Base-by-base conservation (phyloP, 2,329 filamentous ascomycete species). In the Aureobasidium namibiae region DNA sequence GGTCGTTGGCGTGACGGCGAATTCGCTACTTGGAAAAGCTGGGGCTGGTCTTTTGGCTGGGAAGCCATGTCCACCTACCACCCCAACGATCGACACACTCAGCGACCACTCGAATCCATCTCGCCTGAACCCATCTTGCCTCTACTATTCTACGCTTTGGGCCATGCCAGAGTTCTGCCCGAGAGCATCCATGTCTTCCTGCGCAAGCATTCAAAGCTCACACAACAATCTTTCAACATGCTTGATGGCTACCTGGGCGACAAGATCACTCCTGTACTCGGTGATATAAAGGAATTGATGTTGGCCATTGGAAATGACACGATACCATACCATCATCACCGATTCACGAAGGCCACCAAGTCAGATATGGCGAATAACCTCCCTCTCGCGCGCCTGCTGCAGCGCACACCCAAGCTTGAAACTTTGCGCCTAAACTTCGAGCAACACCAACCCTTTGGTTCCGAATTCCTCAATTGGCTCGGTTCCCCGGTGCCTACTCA, bases 11-110 rank as follows among this genome's bases (percentile, higher is more conserved):
- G 84, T 3, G 84, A 87, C 34, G 70, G 69, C 7, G 61, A 65
- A 14, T 49, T 56, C 6, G 66, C 63, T 0, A 59, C 64, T 1
- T 87, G 84, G 84, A 71, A 68, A 8, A 83, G 82, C 67, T 86
- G 84, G 63, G 82, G 83, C 8, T 60, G 59, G 59, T 56, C 59
- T 3, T 54, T 44, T 24, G 49, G 41, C 10, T 39, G 42, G 56
- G 36, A 59, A 1, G 36, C n/a, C 8, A n/a, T 23, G 14, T 3
- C 23, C 21, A 8, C 24, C 8, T 42, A 41, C 24, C 9, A 23
- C 10, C 11, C 36, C 23, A 7, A 33, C 8, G 26, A 29, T 14
- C 5, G 2, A n/a, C 44, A 16, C 2, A 9, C 5, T n/a, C 23
- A 49, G 9, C 29, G 33, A 24, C 11, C 21, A 31, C 23, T 57